Evolutionary conservation across 371 early-diverging fungal species (phyloP).

Genomic region (Apophysomyces sp.): DNA sequence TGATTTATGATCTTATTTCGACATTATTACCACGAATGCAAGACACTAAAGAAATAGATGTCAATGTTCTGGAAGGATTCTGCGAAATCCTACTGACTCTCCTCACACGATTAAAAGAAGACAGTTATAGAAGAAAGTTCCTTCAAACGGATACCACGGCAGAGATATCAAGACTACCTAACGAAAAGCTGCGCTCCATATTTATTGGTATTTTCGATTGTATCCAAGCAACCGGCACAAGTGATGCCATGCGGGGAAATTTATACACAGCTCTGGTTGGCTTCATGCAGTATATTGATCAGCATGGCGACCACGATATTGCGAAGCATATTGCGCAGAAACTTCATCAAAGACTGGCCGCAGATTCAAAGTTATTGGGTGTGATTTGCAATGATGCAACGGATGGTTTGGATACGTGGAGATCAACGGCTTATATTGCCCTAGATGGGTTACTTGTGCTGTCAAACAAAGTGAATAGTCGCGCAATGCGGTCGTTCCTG

Average conservation of each 20-base stretch:
- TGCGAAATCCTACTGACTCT: slow-evolving; percentile 49
- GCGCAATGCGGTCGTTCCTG: slow-evolving; percentile 36
- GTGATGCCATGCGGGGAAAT: slow-evolving; percentile 70
- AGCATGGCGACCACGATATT: slow-evolving; percentile 4
- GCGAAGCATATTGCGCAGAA: neutral
- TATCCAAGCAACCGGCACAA: slow-evolving; percentile 52
- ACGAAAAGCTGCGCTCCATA: slow-evolving; percentile 47
- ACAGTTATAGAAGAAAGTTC: slow-evolving; percentile 1
- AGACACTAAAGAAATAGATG: neutral
- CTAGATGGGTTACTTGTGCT: slow-evolving; percentile 57
- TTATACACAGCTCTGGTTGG: slow-evolving; percentile 74
- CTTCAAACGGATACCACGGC: neutral
- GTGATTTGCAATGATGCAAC: slow-evolving; percentile 13
- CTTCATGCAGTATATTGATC: slow-evolving; percentile 61
- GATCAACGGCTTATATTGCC: slow-evolving; percentile 73
- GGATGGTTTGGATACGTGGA: slow-evolving; percentile 66
- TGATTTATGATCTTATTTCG: slow-evolving; percentile 58
- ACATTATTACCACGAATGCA: slow-evolving; percentile 50
- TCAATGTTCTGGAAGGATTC: slow-evolving; percentile 37
- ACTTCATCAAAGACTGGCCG: neutral
- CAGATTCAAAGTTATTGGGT: slow-evolving; percentile 27
- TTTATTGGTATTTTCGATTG: slow-evolving; percentile 66
- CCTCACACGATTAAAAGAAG: slow-evolving; percentile 40
- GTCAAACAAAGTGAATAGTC: neutral
- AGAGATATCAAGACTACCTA: slow-evolving; percentile 37